These are phyloP conservation scores for Candolleomyces efflorescens DNA, from an alignment of 768 basidiomycete species.

Conservation along the genomic window DNA sequence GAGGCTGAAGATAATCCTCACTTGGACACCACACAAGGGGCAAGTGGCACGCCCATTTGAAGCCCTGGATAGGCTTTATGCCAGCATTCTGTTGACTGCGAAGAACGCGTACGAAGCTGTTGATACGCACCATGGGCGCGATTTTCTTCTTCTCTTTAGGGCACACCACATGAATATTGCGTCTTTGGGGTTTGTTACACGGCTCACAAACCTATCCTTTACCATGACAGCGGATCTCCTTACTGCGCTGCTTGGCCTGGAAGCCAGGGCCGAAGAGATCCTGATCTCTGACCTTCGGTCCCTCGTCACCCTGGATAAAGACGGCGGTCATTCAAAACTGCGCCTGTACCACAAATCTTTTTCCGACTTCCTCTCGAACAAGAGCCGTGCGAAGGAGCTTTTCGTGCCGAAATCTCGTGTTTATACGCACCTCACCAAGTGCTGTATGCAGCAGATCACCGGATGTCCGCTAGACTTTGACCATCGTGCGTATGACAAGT, in stretches of 20 bases:
- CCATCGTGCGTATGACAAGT: too few species aligned
- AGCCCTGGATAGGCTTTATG: not conserved
- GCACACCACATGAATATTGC: not conserved
- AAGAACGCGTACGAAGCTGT: too few species aligned
- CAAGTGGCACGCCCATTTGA: not conserved
- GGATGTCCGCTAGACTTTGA: too few species aligned
- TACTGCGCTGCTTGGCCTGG: not conserved
- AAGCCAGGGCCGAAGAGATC: not conserved
- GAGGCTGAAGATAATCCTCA: not conserved
- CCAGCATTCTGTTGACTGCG: not conserved
- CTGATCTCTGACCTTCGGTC: not conserved
- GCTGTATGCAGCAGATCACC: too few species aligned
- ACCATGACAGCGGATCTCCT: too few species aligned
- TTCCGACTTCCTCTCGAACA: not conserved
- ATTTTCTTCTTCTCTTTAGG: not conserved
- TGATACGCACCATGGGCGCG: too few species aligned
- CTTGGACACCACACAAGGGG: not conserved
- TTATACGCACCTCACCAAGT: too few species aligned
- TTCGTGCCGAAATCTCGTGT: not conserved
- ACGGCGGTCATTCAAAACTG: not conserved
- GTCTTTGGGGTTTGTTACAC: not conserved
- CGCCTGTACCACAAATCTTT: not conserved
- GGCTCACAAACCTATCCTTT: not conserved
- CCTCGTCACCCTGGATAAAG: not conserved
- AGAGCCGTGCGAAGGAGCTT: not conserved